Evolutionary conservation across 2,329 filamentous ascomycete species (phyloP).

Genomic region (Phialophora verrucosa): DNA sequence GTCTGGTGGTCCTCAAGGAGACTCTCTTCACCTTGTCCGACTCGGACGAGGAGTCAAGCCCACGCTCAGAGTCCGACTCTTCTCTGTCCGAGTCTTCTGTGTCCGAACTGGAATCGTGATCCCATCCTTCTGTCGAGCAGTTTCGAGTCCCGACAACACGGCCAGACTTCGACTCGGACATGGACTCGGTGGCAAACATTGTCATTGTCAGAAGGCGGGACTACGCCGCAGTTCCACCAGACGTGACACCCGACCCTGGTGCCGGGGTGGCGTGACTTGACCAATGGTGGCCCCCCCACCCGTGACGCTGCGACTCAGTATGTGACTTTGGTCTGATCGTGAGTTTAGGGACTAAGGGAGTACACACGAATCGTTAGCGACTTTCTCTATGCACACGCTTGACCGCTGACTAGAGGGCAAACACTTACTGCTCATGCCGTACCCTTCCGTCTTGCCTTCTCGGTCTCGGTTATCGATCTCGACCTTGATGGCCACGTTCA

Average conservation of each 20-base stretch:
- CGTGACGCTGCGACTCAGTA: background rate
- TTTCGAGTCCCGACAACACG: background rate
- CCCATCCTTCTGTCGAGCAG: background rate
- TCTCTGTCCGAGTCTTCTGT: background rate
- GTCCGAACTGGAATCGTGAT: background rate
- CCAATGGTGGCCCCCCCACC: background rate
- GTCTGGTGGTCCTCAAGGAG: background rate
- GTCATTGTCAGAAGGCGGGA: background rate
- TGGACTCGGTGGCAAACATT: background rate
- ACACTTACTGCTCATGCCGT: constrained; percentile 55
- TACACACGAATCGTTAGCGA: background rate
- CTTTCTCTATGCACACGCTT: background rate
- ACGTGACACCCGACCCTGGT: background rate
- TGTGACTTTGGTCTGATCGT: constrained; percentile 12
- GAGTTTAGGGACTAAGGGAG: constrained; percentile 31
- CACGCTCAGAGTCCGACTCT: background rate
- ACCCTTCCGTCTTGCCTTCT: constrained; percentile 53
- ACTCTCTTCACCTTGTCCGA: background rate
- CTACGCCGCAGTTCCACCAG: background rate
- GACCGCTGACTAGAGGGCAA: background rate
- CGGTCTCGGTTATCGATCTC: constrained; percentile 54
- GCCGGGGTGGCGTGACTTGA: background rate
- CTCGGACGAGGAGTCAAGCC: background rate
- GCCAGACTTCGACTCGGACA: background rate
- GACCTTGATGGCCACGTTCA: constrained; percentile 54